phyloP scores from a whole-genome alignment of 805 yeast species.

The Sugiyamaella americana region DNA sequence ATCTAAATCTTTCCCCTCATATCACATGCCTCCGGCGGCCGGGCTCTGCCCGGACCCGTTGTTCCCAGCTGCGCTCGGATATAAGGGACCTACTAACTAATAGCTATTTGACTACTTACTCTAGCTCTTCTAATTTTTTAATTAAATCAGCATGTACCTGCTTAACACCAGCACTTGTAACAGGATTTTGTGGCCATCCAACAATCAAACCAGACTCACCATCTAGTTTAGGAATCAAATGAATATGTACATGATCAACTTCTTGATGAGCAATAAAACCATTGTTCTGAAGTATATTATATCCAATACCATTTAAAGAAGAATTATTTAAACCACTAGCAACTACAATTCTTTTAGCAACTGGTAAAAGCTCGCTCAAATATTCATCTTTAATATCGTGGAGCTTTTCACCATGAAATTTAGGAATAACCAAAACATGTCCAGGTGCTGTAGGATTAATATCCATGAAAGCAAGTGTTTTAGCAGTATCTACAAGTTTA shows the following conservation, averaged over 20 bases:
- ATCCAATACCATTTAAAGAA: conserved; percentile 60
- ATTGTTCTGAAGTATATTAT: conserved; percentile 87
- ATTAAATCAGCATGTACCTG: conserved; percentile 49
- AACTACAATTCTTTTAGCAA: conserved; percentile 77
- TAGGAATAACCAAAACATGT: conserved; percentile 86
- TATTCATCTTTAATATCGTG: conserved; percentile 92
- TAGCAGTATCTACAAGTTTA: conserved; percentile 81
- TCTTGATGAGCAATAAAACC: conserved; percentile 93
- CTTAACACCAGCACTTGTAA: conserved; percentile 68
- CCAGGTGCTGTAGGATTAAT: conserved; percentile 90
- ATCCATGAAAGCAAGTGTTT: conserved; percentile 73
- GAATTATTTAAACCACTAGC: conserved; percentile 52
- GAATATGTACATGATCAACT: conserved; percentile 96
- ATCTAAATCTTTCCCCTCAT: too few relatives aligned
- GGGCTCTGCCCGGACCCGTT: too few relatives aligned
- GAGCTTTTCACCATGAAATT: conserved; percentile 85
- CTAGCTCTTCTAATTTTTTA: conserved; percentile 12
- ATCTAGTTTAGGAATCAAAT: conserved; percentile 84
- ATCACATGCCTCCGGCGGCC: too few relatives aligned
- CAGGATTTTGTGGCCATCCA: conserved; percentile 90
- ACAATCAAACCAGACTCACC: conserved; percentile 69
- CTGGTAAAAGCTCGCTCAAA: conserved; percentile 77
- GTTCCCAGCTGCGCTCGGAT: too few relatives aligned
- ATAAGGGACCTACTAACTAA: too few relatives aligned
- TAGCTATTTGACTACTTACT: neutral